These are phyloP conservation scores for Raphanus raphanistrum DNA, from an alignment of 345 rosid genomes.

Conservation along the genomic window DNA sequence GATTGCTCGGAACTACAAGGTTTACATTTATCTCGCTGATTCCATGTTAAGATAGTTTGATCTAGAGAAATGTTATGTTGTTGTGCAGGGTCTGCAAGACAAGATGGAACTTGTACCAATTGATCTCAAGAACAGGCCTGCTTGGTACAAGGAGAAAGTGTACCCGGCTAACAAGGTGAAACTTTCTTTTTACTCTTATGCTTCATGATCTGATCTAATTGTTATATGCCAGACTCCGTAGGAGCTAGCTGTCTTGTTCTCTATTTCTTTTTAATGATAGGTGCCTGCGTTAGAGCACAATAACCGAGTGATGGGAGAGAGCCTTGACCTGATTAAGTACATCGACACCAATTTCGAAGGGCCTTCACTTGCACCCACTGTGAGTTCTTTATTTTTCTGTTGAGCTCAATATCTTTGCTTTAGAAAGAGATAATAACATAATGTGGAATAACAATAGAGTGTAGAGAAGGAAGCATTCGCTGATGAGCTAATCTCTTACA, in stretches of 20 bases:
- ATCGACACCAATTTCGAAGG: constrained; percentile 79
- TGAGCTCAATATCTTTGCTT: not conserved
- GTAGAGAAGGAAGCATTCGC: constrained; percentile 59
- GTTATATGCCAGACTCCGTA: not conserved
- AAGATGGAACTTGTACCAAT: constrained; percentile 73
- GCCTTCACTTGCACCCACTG: constrained; percentile 70
- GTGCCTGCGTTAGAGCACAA: constrained; percentile 91
- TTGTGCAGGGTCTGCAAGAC: constrained; percentile 66
- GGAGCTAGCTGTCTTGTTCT: not conserved
- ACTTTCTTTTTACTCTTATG: not conserved
- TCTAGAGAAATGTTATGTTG: not conserved
- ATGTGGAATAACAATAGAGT: constrained; percentile 45
- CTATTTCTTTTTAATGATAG: constrained; percentile 35
- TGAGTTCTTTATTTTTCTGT: constrained; percentile 39
- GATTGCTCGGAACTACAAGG: constrained; percentile 92
- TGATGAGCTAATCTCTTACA: constrained; percentile 64
- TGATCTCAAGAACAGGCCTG: constrained; percentile 71
- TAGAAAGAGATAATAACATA: not conserved
- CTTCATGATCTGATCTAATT: not conserved
- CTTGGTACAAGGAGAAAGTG: constrained; percentile 87
- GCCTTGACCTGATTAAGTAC: constrained; percentile 76
- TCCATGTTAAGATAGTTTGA: not conserved
- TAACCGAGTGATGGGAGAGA: constrained; percentile 76
- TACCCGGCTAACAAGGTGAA: constrained; percentile 71
- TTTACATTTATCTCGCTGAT: not conserved